These are phyloP conservation scores for Pisolithus thermaeus DNA, from an alignment of 1,284 basidiomycete genomes.

Conservation along the genomic window DNA sequence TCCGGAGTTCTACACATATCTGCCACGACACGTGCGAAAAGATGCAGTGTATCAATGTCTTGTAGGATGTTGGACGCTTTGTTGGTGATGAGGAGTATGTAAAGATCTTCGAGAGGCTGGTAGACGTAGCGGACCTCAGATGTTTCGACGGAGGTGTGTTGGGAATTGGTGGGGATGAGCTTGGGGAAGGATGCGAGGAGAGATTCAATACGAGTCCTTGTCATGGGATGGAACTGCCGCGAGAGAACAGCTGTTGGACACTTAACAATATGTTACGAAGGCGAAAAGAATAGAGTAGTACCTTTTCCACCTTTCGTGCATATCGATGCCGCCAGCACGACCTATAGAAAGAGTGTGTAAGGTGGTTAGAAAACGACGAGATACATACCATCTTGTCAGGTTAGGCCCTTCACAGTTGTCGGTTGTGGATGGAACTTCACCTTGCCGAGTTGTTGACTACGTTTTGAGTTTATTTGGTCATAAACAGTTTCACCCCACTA, in stretches of 20 bases:
- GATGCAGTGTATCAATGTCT: conserved; percentile 94
- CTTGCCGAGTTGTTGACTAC: too few species aligned
- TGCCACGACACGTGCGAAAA: conserved; percentile 90
- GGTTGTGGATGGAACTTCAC: too few species aligned
- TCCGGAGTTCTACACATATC: conserved; percentile 86
- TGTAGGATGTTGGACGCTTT: conserved; percentile 97
- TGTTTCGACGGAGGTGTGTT: conserved; percentile 96
- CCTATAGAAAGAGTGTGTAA: conserved; percentile 39
- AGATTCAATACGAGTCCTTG: conserved; percentile 88
- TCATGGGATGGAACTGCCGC: conserved; percentile 94
- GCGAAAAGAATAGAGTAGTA: conserved; percentile 28
- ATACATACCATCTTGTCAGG: background rate
- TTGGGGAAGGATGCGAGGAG: conserved; percentile 97
- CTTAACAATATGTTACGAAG: background rate
- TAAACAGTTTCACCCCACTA: too few species aligned
- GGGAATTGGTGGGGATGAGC: conserved; percentile 93
- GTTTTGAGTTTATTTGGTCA: too few species aligned
- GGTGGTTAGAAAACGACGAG: background rate
- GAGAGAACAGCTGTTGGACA: conserved; percentile 81
- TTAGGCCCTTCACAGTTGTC: too few species aligned
- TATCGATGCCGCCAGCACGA: conserved; percentile 90
- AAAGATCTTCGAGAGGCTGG: conserved; percentile 96
- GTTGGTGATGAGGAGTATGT: conserved; percentile 97
- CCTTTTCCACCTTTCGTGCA: conserved; percentile 92
- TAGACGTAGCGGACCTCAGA: conserved; percentile 95